Percentiles rank a stretch among this genome's conserved stretches.
These are phyloP conservation scores for Fusarium sp. DNA, from an alignment of 2,329 filamentous ascomycete species.

Conservation along the genomic window DNA sequence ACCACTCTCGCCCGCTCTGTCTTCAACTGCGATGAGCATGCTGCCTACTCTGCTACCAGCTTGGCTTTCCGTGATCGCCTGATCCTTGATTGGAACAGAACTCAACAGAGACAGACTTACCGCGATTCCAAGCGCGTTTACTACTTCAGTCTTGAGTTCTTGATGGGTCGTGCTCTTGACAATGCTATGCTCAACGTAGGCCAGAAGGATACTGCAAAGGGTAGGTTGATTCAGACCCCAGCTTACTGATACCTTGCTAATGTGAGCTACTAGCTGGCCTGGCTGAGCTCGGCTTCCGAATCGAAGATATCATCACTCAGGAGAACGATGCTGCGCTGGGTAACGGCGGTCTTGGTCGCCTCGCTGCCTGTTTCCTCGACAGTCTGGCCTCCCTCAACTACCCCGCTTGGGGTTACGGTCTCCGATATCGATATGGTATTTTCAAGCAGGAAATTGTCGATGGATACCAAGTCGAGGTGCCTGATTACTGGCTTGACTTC, in stretches of 20 bases:
- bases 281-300: constrained; percentile 89
- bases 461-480: constrained; percentile 97
- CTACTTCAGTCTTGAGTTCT: constrained; percentile 95
- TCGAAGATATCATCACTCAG: constrained; percentile 94
- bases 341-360: constrained; percentile 92
- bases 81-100: constrained; percentile 97
- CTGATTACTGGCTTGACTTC: constrained; percentile 99
- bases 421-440: constrained; percentile 96
- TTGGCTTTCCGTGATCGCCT: constrained; percentile 93
- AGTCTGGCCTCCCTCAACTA: constrained; percentile 95
- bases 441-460: constrained; percentile 99
- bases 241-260: constrained; percentile 1
- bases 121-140: constrained; percentile 93
- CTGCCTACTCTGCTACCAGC: constrained; percentile 90
- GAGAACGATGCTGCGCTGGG: constrained; percentile 97
- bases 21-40: constrained; percentile 97
- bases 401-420: constrained; percentile 95
- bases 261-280: constrained; percentile 76
- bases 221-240: constrained; percentile 59
- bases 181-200: constrained; percentile 99
- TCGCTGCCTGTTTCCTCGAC: constrained; percentile 97
- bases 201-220: constrained; percentile 83
- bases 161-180: constrained; percentile 96
- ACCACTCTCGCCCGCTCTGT: constrained; percentile 95
- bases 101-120: constrained; percentile 94